Evolutionary conservation across 441 rosid species (phyloP), one percentile per base, ranked within the genome.

Genomic region (Gossypium laxum): DNA sequence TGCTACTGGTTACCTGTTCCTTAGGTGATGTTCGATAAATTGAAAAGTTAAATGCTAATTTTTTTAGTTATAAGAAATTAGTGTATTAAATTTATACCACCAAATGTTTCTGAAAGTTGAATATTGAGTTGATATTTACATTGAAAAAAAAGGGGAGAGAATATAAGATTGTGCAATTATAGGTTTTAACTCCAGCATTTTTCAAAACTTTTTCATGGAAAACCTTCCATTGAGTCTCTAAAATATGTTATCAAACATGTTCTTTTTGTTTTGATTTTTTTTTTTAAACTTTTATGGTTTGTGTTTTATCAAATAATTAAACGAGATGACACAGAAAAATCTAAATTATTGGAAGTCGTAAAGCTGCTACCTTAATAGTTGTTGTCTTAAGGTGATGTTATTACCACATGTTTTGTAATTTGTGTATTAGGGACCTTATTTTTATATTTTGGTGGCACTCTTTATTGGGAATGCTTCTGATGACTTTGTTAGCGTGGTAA

Each of bases 381-480:
- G 26, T 61, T 47, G 41, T 47, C 26, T 22, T 47, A 7, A 43
- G 47, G 54, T 2, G 47, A 66, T 47, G 41, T 4, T 47, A 2
- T 24, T 4, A 66, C 43, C 56, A 24, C 26, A 22, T 0, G 5
- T 19, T 47, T 66, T 19, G 45, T 19, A 66, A 0, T 60, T 64
- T 43, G 38, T 24, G 32, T 24, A 45, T 30, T 72, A 18, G 30
- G 51, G 41, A 15, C 48, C 48, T 51, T 45, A 41, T 22, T 47
- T 70, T 15, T 69, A 2, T 32, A 51, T 54, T 18, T 26, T 72
- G 41, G 58, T 67, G 14, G 12, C 21, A 69, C 47, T 61, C 66
- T 74, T 43, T 63, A 24, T 63, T 41, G 34, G 34, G 15, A 15
- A 4, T 17, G 58, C 55, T 70, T 45, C n/a, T 69, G 59, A 66